Evolutionary conservation across 73 alveolate species (phyloP).

Genomic region (Paraurostyla sp.): DNA sequence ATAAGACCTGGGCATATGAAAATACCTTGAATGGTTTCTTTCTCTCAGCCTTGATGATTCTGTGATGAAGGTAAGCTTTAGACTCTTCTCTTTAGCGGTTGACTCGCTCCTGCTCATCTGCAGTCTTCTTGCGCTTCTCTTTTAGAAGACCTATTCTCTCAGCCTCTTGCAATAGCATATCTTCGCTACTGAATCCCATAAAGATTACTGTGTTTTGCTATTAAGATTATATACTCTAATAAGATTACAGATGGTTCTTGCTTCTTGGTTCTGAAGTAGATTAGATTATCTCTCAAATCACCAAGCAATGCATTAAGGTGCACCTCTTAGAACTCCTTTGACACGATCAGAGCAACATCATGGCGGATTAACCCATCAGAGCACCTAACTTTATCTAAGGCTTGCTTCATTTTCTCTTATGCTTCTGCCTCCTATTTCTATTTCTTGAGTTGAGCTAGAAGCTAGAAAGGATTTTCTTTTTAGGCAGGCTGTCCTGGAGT

Average conservation of each 20-base stretch:
- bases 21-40: slow-evolving; percentile 57
- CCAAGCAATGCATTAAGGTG: slow-evolving; percentile 30
- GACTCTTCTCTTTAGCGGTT: slow-evolving; percentile 12
- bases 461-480: slow-evolving; percentile 13
- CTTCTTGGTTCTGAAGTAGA: neutral
- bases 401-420: neutral
- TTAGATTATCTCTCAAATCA: slow-evolving; percentile 21
- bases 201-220: slow-evolving; percentile 2
- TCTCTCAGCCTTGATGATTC: slow-evolving; percentile 60
- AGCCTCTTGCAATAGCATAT: slow-evolving; percentile 56
- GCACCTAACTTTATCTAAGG: neutral
- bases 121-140: slow-evolving; percentile 47
- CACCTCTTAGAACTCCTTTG: slow-evolving; percentile 7
- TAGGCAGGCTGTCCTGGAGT: too few relatives aligned
- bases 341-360: slow-evolving; percentile 61
- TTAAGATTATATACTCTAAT: neutral
- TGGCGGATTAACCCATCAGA: slow-evolving; percentile 51
- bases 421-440: neutral
- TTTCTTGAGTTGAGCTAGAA: neutral
- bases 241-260: neutral
- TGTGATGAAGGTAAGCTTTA: slow-evolving; percentile 49
- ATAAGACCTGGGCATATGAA: neutral
- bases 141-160: slow-evolving; percentile 55
- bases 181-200: slow-evolving; percentile 12
- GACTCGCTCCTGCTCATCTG: slow-evolving; percentile 2